A percentile compares a stretch with the other conserved stretches of the same genome.
Evolutionary conservation across 2,329 filamentous ascomycete species (phyloP).

Genomic region (Sclerotinia nivalis): DNA sequence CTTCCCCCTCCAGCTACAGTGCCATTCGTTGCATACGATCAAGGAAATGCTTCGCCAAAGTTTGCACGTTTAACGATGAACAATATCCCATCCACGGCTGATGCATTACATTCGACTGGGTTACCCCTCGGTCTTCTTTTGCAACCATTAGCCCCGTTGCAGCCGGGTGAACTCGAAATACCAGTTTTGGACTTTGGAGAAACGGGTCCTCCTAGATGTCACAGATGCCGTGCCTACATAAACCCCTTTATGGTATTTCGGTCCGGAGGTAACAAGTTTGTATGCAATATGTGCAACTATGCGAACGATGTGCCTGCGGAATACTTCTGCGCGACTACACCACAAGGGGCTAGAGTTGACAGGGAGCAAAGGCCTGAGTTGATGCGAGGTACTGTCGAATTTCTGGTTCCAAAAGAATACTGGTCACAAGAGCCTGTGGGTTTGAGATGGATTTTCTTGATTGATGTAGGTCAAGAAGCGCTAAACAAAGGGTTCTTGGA

Average conservation of each 20-base stretch:
- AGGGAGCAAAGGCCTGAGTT: constrained; percentile 87
- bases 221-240: constrained; percentile 92
- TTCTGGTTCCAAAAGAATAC: constrained; percentile 96
- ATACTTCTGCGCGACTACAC: constrained; percentile 90
- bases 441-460: constrained; percentile 83
- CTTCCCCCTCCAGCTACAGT: constrained; percentile 84
- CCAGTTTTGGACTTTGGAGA: constrained; percentile 96
- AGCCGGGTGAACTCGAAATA: constrained; percentile 81
- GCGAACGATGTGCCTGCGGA: constrained; percentile 91
- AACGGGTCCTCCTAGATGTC: constrained; percentile 82
- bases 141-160: constrained; percentile 81
- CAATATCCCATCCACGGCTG: constrained; percentile 81
- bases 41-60: constrained; percentile 95
- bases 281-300: constrained; percentile 97
- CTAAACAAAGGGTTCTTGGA: constrained; percentile 89
- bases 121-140: constrained; percentile 85
- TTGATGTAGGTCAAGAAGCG: constrained; percentile 91
- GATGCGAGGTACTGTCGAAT: constrained; percentile 90
- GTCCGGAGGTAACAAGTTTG: constrained; percentile 90
- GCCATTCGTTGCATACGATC: constrained; percentile 91
- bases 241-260: constrained; percentile 99
- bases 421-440: constrained; percentile 94
- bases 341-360: constrained; percentile 83
- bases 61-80: constrained; percentile 90
- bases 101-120: constrained; percentile 76